These are phyloP conservation scores for Erysimum pusillum DNA, from an alignment of 441 rosid genomes.

Conservation along the genomic window DNA sequence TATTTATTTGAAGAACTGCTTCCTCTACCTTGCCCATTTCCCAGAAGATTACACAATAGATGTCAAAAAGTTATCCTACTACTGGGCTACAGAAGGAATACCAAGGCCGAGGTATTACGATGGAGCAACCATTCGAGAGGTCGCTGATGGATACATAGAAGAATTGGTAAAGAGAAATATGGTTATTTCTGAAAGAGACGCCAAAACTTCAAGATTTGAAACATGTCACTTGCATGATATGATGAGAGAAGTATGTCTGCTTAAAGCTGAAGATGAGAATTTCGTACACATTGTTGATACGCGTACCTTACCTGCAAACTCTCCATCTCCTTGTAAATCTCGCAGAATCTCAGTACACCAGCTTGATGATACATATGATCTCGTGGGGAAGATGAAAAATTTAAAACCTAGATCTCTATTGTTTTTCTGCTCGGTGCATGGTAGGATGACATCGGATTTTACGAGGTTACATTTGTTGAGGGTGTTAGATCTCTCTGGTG, in stretches of 20 bases:
- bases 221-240: conserved; percentile 46
- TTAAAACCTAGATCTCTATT: background rate
- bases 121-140: conserved; percentile 13
- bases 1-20: conserved; percentile 41
- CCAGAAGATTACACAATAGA: conserved; percentile 39
- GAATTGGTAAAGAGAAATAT: conserved; percentile 41
- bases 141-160: conserved; percentile 22
- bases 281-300: background rate
- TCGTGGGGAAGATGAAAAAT: background rate
- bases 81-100: conserved; percentile 46
- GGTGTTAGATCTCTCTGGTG: background rate
- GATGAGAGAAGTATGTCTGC: conserved; percentile 44
- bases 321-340: background rate
- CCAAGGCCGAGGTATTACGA: too few species aligned
- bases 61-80: background rate
- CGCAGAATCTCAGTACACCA: background rate
- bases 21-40: conserved; percentile 45
- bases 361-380: background rate
- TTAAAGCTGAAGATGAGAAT: conserved; percentile 34
- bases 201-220: background rate
- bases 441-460: background rate
- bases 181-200: conserved; percentile 30
- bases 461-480: background rate
- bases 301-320: background rate
- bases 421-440: background rate